phyloP scores from a whole-genome alignment of 2,329 filamentous ascomycete species.

The Pseudocercospora eumusae region DNA sequence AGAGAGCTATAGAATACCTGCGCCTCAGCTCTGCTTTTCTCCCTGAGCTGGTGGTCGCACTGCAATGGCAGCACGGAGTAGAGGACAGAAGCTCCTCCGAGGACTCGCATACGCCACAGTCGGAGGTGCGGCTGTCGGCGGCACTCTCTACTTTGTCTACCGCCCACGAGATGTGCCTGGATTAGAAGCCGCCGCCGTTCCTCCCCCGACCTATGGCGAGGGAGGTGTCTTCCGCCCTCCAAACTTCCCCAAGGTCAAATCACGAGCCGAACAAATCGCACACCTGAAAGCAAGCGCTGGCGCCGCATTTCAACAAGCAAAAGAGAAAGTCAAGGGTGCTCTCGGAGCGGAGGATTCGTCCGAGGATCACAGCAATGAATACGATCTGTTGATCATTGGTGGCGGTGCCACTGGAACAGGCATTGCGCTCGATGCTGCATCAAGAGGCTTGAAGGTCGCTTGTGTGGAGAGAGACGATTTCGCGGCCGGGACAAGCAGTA shows the following conservation, averaged over 20 bases:
- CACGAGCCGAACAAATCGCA: constrained; percentile 64
- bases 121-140: constrained; percentile 56
- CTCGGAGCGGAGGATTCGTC: constrained; percentile 35
- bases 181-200: constrained; percentile 66
- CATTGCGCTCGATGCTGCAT: constrained; percentile 78
- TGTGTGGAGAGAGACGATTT: constrained; percentile 83
- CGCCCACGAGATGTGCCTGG: constrained; percentile 73
- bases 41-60: constrained; percentile 15
- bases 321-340: constrained; percentile 46
- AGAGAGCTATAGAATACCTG: neutral
- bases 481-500: constrained; percentile 77
- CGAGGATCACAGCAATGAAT: constrained; percentile 49
- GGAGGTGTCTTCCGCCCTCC: constrained; percentile 69
- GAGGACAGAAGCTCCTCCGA: constrained; percentile 48
- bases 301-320: constrained; percentile 47
- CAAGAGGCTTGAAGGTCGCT: constrained; percentile 75
- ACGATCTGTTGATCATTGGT: constrained; percentile 77
- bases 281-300: constrained; percentile 58
- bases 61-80: constrained; percentile 33
- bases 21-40: constrained; percentile 1
- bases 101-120: constrained; percentile 61
- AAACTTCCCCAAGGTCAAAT: constrained; percentile 64
- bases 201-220: constrained; percentile 68
- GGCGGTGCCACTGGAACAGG: constrained; percentile 78
- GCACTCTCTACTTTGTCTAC: constrained; percentile 63